Evolutionary conservation across 129 eudicot genomes (phyloP), one percentile per base, ranked within the genome.

Genomic region (Saussurea involucrata): DNA sequence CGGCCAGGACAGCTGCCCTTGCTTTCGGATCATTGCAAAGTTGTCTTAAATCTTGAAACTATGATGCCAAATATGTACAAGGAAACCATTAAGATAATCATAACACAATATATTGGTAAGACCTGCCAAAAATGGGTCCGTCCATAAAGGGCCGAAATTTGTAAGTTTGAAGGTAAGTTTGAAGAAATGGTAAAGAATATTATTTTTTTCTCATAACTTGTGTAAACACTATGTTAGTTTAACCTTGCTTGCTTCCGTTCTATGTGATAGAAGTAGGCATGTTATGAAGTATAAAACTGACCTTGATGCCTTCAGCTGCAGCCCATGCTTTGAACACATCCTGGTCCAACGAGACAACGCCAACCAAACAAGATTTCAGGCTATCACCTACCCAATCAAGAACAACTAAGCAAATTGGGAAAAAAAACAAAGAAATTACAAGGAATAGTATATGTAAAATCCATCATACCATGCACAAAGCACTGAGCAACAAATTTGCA

Each of bases 401-500:
- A 55, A 34, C 20, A 60, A 12, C 53, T 42, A 40, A 60, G 31
- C 58, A 10, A 24, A 24, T 24, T 0, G 72, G 21, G 42, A n/a
- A 44, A 3, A 61, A 12, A 3, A 61, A 20, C 7, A 55, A 46
- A 44, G 18, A 44, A 44, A 15, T 17, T 17, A 24, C 22, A 8
- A 20, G 57, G 17, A 24, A 8, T 21, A n/a, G 34, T 18, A 17
- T 18, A 0, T 24, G 37, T 11, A 29, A n/a, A 42, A 61, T 34
- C 17, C 57, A 18, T 76, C 89, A 60, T 66, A 88, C 90, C 91
- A 81, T 84, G 72, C 20, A 87, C 69, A 76, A 86, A 86, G 84
- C 90, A 88, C 79, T 88, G 93, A 22, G 88, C 83, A 49, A 86
- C 82, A 58, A 85, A 88, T 60, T 88, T 88, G 86, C 86, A 77